These are phyloP conservation scores for Diaporthe citri DNA, from an alignment of 2,329 filamentous ascomycete genomes.

Conservation along the genomic window DNA sequence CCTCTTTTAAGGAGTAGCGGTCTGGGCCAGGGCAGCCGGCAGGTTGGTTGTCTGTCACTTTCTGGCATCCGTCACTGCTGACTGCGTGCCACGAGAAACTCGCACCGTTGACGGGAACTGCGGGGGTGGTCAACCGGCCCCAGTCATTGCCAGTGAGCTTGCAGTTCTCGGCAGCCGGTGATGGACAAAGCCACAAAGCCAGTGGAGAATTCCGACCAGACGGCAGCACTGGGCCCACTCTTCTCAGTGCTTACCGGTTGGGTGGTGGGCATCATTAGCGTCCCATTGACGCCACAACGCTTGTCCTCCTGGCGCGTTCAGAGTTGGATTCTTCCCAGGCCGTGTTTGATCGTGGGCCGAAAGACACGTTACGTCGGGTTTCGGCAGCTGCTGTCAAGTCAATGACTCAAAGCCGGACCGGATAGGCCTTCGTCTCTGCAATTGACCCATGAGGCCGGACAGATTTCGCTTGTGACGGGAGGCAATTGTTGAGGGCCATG, in stretches of 20 bases:
- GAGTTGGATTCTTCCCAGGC: neutral
- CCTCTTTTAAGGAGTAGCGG: slow-evolving; percentile 34
- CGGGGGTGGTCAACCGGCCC: slow-evolving; percentile 15
- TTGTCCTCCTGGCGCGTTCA: slow-evolving; percentile 11
- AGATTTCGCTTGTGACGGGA: neutral
- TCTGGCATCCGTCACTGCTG: slow-evolving; percentile 6
- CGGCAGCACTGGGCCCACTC: slow-evolving; percentile 24
- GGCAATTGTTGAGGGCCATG: slow-evolving; percentile 5
- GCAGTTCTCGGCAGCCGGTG: slow-evolving; percentile 19
- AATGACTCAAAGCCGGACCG: slow-evolving; percentile 10
- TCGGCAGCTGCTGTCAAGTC: neutral
- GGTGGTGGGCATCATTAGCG: slow-evolving; percentile 25
- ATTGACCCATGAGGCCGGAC: neutral
- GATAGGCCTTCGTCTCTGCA: neutral
- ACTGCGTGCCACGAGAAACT: slow-evolving; percentile 15
- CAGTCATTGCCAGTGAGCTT: slow-evolving; percentile 7
- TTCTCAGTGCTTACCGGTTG: neutral
- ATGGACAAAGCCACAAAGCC: slow-evolving; percentile 8
- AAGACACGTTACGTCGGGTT: slow-evolving; percentile 29
- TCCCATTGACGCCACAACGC: slow-evolving; percentile 24
- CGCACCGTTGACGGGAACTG: slow-evolving; percentile 6
- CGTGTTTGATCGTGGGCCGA: neutral
- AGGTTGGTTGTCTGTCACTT: slow-evolving; percentile 22
- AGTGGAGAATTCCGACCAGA: slow-evolving; percentile 18
- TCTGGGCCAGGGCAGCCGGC: slow-evolving; percentile 32